These are phyloP conservation scores for Cryptosporidium tyzzeri DNA, from an alignment of 169 alveolate species.

Conservation along the genomic window DNA sequence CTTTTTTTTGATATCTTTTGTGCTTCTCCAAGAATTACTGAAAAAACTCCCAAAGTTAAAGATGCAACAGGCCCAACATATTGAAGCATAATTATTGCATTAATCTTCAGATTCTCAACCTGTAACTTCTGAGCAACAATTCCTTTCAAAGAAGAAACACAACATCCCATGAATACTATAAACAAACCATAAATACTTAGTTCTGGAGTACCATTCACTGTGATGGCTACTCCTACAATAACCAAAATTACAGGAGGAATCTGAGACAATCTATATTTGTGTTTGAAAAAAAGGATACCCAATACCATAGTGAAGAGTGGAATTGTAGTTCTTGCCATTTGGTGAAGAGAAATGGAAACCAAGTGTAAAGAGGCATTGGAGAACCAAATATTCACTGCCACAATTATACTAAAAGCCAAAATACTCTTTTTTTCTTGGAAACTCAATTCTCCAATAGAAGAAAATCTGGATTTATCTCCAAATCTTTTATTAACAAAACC, in stretches of 20 bases:
- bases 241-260: conserved; percentile 67
- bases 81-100: conserved; percentile 53
- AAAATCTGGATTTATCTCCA: neutral
- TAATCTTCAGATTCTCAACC: conserved; percentile 38
- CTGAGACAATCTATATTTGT: conserved; percentile 30
- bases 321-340: conserved; percentile 66
- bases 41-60: conserved; percentile 12
- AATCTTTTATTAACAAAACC: neutral
- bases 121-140: conserved; percentile 68
- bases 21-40: conserved; percentile 42
- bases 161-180: conserved; percentile 47
- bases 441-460: conserved; percentile 1
- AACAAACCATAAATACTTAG: conserved; percentile 35
- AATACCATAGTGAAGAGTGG: conserved; percentile 75
- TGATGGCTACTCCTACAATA: conserved; percentile 71
- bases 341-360: conserved; percentile 63
- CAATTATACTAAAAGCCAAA: conserved; percentile 36
- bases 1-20: neutral
- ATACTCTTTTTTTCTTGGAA: conserved; percentile 21
- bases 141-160: conserved; percentile 66
- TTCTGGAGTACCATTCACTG: conserved; percentile 61
- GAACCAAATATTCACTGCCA: conserved; percentile 75
- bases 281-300: conserved; percentile 24
- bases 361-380: conserved; percentile 49
- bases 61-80: conserved; percentile 66